Evolutionary conservation across 202 grass and related monocot species (phyloP), one percentile per base, ranked within the genome.

Genomic region (Cymbopogon flexuosus): DNA sequence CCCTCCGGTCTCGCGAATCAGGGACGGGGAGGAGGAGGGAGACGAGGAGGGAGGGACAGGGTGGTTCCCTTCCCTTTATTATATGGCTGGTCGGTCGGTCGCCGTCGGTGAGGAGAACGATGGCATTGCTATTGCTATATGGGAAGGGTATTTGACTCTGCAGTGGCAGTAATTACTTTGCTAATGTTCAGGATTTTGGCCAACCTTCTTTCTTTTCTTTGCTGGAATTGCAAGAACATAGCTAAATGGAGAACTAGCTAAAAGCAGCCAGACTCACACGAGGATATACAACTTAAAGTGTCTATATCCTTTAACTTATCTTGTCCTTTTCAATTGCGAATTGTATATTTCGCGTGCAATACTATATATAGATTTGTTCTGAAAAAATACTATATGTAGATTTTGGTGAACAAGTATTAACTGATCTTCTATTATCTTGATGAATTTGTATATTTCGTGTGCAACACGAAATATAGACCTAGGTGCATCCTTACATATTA

Each of bases 31-130:
- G 31, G 31, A 45, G 2, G 73, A 84, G 52, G 61, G 39, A 68
- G 80, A 73, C 33, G 76, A 80, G 52, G n/a, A 27, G 27, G 39
- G 39, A 40, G 42, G 12, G 42, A 23, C 22, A 65, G 62, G 67
- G 23, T 47, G 68, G 46, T 18, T 54, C 34, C 9, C 33, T 56
- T 79, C 21, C 41, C 30, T 56, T 40, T 78, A 70, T 85, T 89
- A 81, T 85, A 89, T 61, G 35, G 35, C 35, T 36, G 78, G 65
- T 77, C 65, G 63, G 78, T 80, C 82, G 63, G 82, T 80, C 82
- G 80, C 68, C 82, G 87, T 85, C 87, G 87, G 72, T 85, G 82
- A 84, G 33, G 11, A 62, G 23, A 11, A 52, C n/a, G 52, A 75
- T 63, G 30, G 30, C 15, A 16, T 59, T 74, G 34, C 18, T 60